Evolutionary conservation across 2,329 filamentous ascomycete species (phyloP).

Genomic region (Aureobasidium subglaciale): DNA sequence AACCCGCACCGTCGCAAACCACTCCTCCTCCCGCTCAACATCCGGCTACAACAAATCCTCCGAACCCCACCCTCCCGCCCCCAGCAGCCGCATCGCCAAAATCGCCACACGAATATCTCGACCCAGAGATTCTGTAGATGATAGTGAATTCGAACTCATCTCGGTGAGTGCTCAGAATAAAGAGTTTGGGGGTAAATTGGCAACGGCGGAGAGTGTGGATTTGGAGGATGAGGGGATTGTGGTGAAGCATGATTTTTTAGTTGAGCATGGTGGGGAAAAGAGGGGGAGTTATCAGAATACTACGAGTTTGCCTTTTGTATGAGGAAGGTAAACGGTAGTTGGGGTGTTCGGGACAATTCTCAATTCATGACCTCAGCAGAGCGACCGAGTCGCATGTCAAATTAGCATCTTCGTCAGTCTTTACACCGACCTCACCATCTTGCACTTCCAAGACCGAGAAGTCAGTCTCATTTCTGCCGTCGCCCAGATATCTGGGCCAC

Average conservation of each 20-base stretch:
- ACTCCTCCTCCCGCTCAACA: background rate
- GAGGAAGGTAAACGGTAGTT: too few species aligned
- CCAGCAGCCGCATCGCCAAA: background rate
- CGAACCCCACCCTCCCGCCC: background rate
- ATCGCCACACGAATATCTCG: background rate
- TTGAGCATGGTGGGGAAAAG: background rate
- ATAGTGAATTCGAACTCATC: constrained; percentile 1
- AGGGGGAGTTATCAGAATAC: background rate
- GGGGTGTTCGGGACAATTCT: too few species aligned
- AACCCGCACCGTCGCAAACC: background rate
- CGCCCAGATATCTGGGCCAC: too few species aligned
- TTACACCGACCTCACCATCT: too few species aligned
- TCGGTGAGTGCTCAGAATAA: background rate
- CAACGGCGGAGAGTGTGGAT: background rate
- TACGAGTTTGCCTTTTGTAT: background rate
- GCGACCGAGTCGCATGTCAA: too few species aligned
- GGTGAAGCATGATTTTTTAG: background rate
- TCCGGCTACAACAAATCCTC: background rate
- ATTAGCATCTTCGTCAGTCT: too few species aligned
- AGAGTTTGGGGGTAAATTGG: background rate
- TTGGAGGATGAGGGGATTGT: background rate
- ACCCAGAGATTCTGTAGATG: background rate
- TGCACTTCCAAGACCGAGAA: too few species aligned
- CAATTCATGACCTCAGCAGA: too few species aligned
- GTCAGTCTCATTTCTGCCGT: too few species aligned